Evolutionary conservation across 345 rosid species (phyloP).

Genomic region (Arabidopsis suecica): DNA sequence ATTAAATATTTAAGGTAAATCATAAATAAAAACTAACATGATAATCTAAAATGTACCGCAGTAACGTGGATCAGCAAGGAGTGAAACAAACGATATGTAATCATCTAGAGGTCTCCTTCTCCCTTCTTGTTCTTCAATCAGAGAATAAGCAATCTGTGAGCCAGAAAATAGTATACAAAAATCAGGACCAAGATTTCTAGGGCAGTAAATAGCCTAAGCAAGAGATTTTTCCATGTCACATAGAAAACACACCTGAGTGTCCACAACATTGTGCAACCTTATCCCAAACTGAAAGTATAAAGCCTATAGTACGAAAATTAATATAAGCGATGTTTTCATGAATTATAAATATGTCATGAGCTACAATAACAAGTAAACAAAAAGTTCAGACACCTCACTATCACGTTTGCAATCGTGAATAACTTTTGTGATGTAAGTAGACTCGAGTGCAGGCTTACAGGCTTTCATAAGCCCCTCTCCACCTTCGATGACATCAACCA

Average conservation of each 20-base stretch:
- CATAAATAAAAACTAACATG: constrained; percentile 42
- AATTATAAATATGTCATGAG: constrained; percentile 21
- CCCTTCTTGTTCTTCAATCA: constrained; percentile 94
- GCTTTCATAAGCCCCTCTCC: constrained; percentile 76
- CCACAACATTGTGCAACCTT: constrained; percentile 79
- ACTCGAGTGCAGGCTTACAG: constrained; percentile 98
- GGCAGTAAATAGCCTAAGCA: constrained; percentile 15
- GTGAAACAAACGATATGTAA: constrained; percentile 92
- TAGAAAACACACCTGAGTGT: constrained; percentile 74
- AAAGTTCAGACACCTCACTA: constrained; percentile 80
- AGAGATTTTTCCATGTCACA: constrained; percentile 8
- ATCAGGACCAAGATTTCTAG: background rate
- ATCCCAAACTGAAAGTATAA: constrained; percentile 92
- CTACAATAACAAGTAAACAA: constrained; percentile 40
- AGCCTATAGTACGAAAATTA: constrained; percentile 61
- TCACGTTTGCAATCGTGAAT: constrained; percentile 99
- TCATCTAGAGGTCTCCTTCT: constrained; percentile 61
- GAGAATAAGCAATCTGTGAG: constrained; percentile 81
- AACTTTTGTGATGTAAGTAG: constrained; percentile 82
- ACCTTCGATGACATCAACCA: constrained; percentile 84
- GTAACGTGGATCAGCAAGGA: constrained; percentile 96
- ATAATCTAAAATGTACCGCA: constrained; percentile 71
- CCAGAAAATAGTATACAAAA: constrained; percentile 1
- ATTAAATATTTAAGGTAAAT: constrained; percentile 10
- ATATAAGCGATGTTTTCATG: constrained; percentile 12